These are phyloP conservation scores for Podila clonocystis DNA, from an alignment of 192 early-diverging fungal genomes.

Conservation along the genomic window DNA sequence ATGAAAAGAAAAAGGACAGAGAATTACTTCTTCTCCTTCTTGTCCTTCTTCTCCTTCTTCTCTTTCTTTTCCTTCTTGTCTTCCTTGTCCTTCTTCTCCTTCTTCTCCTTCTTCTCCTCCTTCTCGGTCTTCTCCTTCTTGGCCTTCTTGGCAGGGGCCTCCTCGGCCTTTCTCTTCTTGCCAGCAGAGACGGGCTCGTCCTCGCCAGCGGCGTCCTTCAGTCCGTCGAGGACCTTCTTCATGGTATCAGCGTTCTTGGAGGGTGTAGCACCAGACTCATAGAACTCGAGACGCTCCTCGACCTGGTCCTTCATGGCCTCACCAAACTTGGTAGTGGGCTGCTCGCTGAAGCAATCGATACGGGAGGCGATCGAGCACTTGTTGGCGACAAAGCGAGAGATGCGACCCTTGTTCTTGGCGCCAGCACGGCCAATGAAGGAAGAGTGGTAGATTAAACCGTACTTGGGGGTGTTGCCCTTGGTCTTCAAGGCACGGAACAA, in stretches of 20 bases:
- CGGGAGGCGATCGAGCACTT: slow-evolving; percentile 97
- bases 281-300: slow-evolving; percentile 95
- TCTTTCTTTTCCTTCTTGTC: slow-evolving; percentile 66
- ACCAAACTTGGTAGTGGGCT: slow-evolving; percentile 90
- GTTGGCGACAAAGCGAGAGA: slow-evolving; percentile 98
- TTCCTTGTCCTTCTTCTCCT: slow-evolving; percentile 70
- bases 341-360: slow-evolving; percentile 96
- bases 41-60: slow-evolving; percentile 58
- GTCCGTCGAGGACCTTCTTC: slow-evolving; percentile 79
- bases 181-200: slow-evolving; percentile 31
- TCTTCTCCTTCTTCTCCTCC: slow-evolving; percentile 62
- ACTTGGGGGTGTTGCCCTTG: slow-evolving; percentile 97
- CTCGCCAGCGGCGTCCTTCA: slow-evolving; percentile 70
- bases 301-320: slow-evolving; percentile 94
- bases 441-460: slow-evolving; percentile 97
- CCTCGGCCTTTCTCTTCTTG: slow-evolving; percentile 17
- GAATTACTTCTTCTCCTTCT: slow-evolving; percentile 36
- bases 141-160: slow-evolving; percentile 36
- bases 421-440: slow-evolving; percentile 95
- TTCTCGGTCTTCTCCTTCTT: slow-evolving; percentile 68
- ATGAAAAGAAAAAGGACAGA: neutral
- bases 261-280: slow-evolving; percentile 88
- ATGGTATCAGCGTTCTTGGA: slow-evolving; percentile 95
- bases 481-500: slow-evolving; percentile 98
- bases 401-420: slow-evolving; percentile 98